These are phyloP conservation scores for Fusarium graminum DNA, from an alignment of 2,329 filamentous ascomycete species.

Conservation along the genomic window DNA sequence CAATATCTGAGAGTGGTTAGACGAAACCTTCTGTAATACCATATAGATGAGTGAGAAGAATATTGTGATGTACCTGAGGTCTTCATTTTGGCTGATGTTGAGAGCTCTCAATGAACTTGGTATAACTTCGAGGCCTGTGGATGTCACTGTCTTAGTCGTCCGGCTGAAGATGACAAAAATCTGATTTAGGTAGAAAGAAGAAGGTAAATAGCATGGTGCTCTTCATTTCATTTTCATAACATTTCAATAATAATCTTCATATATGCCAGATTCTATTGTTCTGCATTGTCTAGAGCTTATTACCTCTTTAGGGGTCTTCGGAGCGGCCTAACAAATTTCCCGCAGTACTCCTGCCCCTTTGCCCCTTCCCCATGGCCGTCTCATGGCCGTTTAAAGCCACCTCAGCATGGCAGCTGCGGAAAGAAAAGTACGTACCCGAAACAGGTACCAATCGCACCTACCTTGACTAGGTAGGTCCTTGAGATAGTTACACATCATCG, in stretches of 20 bases:
- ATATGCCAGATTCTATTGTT: slow-evolving; percentile 6
- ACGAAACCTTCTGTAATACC: not conserved
- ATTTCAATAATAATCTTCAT: slow-evolving; percentile 1
- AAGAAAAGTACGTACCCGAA: slow-evolving; percentile 26
- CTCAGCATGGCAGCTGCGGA: slow-evolving; percentile 20
- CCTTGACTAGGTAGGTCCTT: not conserved
- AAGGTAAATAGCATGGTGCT: not conserved
- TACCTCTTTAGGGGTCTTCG: slow-evolving; percentile 39
- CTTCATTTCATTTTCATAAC: slow-evolving; percentile 1
- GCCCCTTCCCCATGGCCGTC: slow-evolving; percentile 9
- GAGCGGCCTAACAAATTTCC: slow-evolving; percentile 54
- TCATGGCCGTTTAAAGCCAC: slow-evolving; percentile 22
- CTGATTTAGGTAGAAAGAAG: not conserved
- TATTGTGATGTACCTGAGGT: slow-evolving; percentile 24
- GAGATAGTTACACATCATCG: slow-evolving; percentile 43
- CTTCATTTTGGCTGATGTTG: slow-evolving; percentile 42
- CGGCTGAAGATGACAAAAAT: not conserved
- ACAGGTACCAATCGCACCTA: not conserved
- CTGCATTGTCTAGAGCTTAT: slow-evolving; percentile 8
- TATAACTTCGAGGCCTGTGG: slow-evolving; percentile 5
- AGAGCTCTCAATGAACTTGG: not conserved
- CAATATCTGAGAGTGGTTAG: slow-evolving; percentile 42
- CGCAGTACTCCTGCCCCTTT: slow-evolving; percentile 22
- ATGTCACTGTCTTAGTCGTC: not conserved
- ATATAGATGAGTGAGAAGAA: not conserved